Percentiles rank a stretch among this genome's conserved stretches.
Conservation (phyloP, 192 early-diverging fungal species). For the Bifiguratus adelaidae region DNA sequence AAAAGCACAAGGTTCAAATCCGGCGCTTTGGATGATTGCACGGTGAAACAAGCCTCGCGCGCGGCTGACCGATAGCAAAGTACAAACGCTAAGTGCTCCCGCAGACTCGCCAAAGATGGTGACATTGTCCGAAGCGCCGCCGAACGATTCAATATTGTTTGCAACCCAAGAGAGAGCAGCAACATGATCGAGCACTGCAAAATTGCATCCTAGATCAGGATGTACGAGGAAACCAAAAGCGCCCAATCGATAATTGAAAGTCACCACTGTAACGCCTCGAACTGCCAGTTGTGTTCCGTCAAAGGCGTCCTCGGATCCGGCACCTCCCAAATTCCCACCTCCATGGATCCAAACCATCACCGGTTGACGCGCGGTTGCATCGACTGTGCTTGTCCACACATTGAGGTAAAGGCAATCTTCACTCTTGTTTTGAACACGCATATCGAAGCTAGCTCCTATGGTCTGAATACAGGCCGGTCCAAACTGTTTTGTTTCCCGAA, state of each 20-base stretch:
- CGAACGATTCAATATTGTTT: constrained; percentile 52
- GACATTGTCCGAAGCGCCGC: constrained; percentile 39
- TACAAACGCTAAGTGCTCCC: too few relatives aligned
- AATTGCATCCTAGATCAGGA: too few relatives aligned
- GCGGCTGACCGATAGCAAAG: too few relatives aligned
- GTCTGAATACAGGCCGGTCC: too few relatives aligned
- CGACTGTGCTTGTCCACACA: constrained; percentile 27
- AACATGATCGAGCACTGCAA: too few relatives aligned
- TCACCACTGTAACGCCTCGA: constrained; percentile 17
- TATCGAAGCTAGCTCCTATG: constrained; percentile 15
- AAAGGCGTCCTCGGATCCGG: constrained; percentile 15
- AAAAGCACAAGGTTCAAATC: constrained; percentile 5
- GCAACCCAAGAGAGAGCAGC: constrained; percentile 45
- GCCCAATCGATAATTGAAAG: constrained; percentile 49
- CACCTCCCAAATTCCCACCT: constrained; percentile 36
- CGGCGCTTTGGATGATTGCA: constrained; percentile 19
- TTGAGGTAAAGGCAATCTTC: constrained; percentile 49
- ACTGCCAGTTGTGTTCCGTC: constrained; percentile 16
- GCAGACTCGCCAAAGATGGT: constrained; percentile 52
- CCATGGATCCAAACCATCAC: constrained; percentile 54
- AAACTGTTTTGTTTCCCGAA: too few relatives aligned
- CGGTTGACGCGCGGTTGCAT: constrained; percentile 20
- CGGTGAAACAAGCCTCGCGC: constrained; percentile 26
- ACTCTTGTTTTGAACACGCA: constrained; percentile 11
- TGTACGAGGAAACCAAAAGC: too few relatives aligned